Evolutionary conservation across 257 asterid genomes (phyloP).

Genomic region (Petunia axillaris): DNA sequence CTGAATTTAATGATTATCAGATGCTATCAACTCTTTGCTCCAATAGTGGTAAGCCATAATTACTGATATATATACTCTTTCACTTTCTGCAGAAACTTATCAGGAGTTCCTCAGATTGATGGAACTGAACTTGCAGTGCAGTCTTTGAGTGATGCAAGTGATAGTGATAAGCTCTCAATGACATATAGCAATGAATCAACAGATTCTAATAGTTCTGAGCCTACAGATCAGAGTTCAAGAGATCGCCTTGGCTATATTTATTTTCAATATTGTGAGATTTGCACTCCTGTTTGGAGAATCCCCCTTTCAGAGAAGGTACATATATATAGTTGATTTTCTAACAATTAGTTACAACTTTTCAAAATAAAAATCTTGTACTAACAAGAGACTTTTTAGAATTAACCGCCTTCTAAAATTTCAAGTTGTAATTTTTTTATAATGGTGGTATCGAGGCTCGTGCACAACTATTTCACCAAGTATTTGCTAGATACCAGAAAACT

Average conservation of each 20-base stretch:
- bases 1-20: too few species aligned
- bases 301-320: constrained; percentile 32
- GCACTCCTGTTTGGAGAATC: constrained; percentile 32
- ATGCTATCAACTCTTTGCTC: too few species aligned
- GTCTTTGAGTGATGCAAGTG: not conserved
- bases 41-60: too few species aligned
- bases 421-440: too few species aligned
- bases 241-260: constrained; percentile 18
- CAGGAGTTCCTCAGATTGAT: too few species aligned
- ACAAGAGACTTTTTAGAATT: not conserved
- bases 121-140: not conserved
- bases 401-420: not conserved
- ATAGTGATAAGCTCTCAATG: not conserved
- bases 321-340: too few species aligned
- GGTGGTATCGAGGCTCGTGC: too few species aligned
- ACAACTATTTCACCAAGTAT: too few species aligned
- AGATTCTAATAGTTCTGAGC: not conserved
- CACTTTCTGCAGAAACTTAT: too few species aligned
- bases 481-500: too few species aligned
- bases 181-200: not conserved
- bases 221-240: not conserved
- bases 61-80: too few species aligned
- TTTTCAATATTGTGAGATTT: constrained; percentile 21
- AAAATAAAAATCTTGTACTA: not conserved
- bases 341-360: not conserved